Percentiles rank a stretch among this genome's conserved stretches.
Evolutionary conservation across 2,329 filamentous ascomycete species (phyloP).

Genomic region (Scytalidium lignicola): DNA sequence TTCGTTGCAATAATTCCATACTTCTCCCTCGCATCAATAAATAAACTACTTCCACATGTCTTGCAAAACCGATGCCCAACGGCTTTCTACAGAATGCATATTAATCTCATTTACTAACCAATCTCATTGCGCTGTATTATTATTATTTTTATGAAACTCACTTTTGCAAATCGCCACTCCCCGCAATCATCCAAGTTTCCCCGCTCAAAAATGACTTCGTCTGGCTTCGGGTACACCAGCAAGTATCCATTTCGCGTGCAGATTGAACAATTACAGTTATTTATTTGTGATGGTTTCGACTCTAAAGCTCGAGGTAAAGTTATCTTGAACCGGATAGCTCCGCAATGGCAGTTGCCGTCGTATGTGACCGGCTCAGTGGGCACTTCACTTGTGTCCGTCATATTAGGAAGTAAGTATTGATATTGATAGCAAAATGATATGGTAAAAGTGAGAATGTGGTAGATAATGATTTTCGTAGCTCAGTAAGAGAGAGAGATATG

Average conservation of each 20-base stretch:
- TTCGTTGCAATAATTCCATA: too few relatives aligned
- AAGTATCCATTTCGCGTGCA: conserved; percentile 48
- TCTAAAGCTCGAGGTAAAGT: conserved; percentile 40
- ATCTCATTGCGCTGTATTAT: too few relatives aligned
- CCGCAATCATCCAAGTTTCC: conserved; percentile 6
- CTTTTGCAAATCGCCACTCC: conserved; percentile 1
- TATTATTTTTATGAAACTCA: neutral
- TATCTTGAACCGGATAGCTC: conserved; percentile 44
- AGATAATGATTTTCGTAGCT: too few relatives aligned
- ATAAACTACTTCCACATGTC: conserved; percentile 15
- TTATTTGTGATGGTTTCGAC: conserved; percentile 41
- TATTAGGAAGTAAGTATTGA: too few relatives aligned
- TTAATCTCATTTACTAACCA: neutral
- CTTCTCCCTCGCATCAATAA: conserved; percentile 10
- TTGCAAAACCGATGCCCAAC: conserved; percentile 17
- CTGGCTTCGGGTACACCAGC: conserved; percentile 25
- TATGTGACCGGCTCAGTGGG: conserved; percentile 30
- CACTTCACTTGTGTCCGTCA: too few relatives aligned
- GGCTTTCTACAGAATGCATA: conserved; percentile 1
- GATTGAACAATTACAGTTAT: conserved; percentile 62
- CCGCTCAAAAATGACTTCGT: conserved; percentile 10
- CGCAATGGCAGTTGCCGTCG: conserved; percentile 53
- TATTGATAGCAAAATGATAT: too few relatives aligned
- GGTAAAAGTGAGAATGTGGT: too few relatives aligned
- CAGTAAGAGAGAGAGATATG: too few relatives aligned